Base-by-base conservation (phyloP, 805 yeast genomes). In the Wickerhamiella qilinensis region DNA sequence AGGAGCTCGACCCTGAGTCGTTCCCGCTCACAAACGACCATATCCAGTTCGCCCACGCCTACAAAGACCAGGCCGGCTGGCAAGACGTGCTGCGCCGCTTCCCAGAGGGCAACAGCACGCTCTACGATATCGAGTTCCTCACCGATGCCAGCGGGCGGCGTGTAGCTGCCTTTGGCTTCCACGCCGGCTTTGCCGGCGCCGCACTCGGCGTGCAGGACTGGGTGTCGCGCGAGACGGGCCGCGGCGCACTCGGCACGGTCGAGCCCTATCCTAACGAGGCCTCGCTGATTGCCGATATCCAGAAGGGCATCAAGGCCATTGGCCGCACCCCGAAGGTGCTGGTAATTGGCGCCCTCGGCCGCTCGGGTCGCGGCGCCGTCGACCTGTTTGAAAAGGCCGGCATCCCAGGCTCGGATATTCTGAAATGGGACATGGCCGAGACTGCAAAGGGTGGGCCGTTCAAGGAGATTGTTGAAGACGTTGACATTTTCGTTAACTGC, bases 171-270 rank as follows among this genome's bases (percentile, higher is more conserved):
- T 91, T 91, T 57, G 99, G 99, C n/a, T 91, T 73, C 68, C 88
- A 88, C 59, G 98, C 99, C 33, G 99, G 99, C n/a, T 91, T 91
- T 58, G 98, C 97, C 5, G 99, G 99, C 54, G 98, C 99, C 27
- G 99, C 98, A 25, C 63, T 91, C 40, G 98, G 98, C 53, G 68
- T 88, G 37, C 73, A 73, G 58, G 94, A 85, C 60, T 91, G 97
- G 95, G 80, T 93, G 37, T 78, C 80, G 64, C 88, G 88, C 61
- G 88, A 82, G 59, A 61, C 75, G 29, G 38, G 45, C n/a, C 47
- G 45, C 41, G 73, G 75, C 57, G 75, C 83, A 46, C 67, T 91
- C 49, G 81, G 82, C 30, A 83, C 84, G 38, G 81, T 86, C 32
- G 54, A 73, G 24, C 93, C 96, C 33, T 88, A 77, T 61, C 76